phyloP scores from a whole-genome alignment of 306 rosid genomes.

The Aeschynomene evenia region DNA sequence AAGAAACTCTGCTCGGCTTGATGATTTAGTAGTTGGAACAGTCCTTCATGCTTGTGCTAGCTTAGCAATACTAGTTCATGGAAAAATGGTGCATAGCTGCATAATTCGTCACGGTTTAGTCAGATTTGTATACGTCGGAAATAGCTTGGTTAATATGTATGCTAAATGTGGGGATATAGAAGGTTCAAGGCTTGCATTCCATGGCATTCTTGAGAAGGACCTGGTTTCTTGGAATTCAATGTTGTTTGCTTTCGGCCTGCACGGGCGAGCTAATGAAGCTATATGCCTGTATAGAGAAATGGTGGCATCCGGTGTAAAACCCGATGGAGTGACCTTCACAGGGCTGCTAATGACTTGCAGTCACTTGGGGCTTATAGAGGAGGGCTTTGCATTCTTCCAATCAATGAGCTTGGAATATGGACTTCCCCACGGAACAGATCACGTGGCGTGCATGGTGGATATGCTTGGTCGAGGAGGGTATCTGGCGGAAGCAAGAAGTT shows the following conservation, averaged over 20 bases:
- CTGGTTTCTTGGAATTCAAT: conserved; percentile 77
- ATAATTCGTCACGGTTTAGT: conserved; percentile 48
- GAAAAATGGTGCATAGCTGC: conserved; percentile 62
- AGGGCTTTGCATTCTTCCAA: conserved; percentile 50
- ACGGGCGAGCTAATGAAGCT: conserved; percentile 55
- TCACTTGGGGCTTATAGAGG: conserved; percentile 65
- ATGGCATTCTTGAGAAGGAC: conserved; percentile 52
- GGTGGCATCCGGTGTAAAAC: conserved; percentile 54
- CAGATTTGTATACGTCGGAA: conserved; percentile 51
- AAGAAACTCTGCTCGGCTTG: conserved; percentile 53
- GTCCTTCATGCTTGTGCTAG: conserved; percentile 79
- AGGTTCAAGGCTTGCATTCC: conserved; percentile 52
- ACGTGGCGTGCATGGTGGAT: conserved; percentile 79
- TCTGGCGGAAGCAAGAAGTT: conserved; percentile 57
- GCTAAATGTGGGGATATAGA: conserved; percentile 72
- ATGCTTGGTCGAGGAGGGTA: conserved; percentile 79
- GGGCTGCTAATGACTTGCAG: conserved; percentile 83
- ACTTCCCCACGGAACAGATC: conserved; percentile 54
- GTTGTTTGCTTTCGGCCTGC: conserved; percentile 71
- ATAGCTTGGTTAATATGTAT: conserved; percentile 76
- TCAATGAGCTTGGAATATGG: conserved; percentile 58
- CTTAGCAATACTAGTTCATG: conserved; percentile 56
- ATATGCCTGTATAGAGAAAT: conserved; percentile 49
- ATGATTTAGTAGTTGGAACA: conserved; percentile 66
- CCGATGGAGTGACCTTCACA: conserved; percentile 74